Percentiles rank a stretch among this genome's conserved stretches.
These are phyloP conservation scores for Candida nonsorbophila DNA, from an alignment of 805 yeast species.

Conservation along the genomic window DNA sequence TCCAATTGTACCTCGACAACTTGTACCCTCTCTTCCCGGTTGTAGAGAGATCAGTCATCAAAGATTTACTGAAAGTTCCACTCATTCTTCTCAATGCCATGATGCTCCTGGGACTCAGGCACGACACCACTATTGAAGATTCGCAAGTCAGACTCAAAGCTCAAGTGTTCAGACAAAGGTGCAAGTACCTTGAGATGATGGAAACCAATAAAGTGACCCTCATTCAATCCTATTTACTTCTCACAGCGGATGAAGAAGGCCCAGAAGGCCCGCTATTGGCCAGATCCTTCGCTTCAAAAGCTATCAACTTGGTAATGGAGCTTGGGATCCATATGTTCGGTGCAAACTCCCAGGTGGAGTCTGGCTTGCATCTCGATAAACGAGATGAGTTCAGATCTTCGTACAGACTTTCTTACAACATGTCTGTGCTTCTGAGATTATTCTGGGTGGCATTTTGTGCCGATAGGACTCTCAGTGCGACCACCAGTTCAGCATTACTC, in stretches of 20 bases:
- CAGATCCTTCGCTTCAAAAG: conserved; percentile 16
- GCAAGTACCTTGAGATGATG: conserved; percentile 16
- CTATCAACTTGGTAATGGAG: conserved; percentile 18
- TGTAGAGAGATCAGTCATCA: conserved; percentile 13
- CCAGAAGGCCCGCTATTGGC: conserved; percentile 19
- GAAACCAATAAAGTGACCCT: conserved; percentile 20
- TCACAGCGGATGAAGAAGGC: conserved; percentile 23
- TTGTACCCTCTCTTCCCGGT: conserved; percentile 23
- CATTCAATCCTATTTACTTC: conserved; percentile 17
- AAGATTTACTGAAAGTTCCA: conserved; percentile 12
- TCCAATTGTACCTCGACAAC: conserved; percentile 15
- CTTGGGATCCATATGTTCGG: no score
- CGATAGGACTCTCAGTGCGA: conserved; percentile 19
- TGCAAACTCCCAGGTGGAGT: no score
- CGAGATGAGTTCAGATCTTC: no score
- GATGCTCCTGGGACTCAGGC: conserved; percentile 15
- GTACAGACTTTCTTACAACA: no score
- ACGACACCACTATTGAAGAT: conserved; percentile 9
- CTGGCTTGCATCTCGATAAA: no score
- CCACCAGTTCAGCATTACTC: conserved; percentile 19
- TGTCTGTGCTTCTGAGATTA: no score
- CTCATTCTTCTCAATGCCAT: conserved; percentile 21
- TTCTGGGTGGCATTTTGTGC: conserved; percentile 23
- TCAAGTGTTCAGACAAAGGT: conserved; percentile 14
- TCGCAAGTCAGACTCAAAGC: conserved; percentile 13